Base-by-base conservation (phyloP, 2,329 filamentous ascomycete species). In the Monosporascus sp. region DNA sequence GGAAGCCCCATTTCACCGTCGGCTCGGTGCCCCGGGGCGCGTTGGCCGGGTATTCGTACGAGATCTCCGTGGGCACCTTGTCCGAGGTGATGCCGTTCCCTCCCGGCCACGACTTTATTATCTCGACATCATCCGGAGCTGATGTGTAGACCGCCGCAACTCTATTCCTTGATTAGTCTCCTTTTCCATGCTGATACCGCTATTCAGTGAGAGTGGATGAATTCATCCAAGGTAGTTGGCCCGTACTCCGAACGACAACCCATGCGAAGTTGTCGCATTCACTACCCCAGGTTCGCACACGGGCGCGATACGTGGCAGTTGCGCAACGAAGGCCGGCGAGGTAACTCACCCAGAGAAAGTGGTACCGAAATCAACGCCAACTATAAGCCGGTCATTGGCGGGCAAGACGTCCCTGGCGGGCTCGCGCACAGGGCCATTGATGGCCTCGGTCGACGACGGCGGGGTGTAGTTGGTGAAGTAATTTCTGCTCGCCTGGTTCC, bases 61-160 rank as follows among this genome's bases (percentile, higher is more conserved):
- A 86, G 51, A 92, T 86, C 68, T 92, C 88, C 15, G 88, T 90
- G 1, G 89, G 88, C 2, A 92, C 88, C 75, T 93, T 93, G 74
- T 93, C 88, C 37, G 87, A 90, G n/a, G 89, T 91, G 71, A 92
- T 90, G 62, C 88, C 88, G 65, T 92, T 91, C 27, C 87, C 87
- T 25, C 89, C 89, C 0, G 89, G 88, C 89, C 89, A 93, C 15
- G 82, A 87, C 74, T 90, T 91, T 74, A 92, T 90, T 63, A 91
- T 89, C 66, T 91, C 87, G 54, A 92, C 77, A 67, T 91, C 88
- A 67, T 92, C 88, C 14, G 88, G 88, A 1, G 84, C 89, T 4
- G 83, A 86, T 15, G 85, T 88, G 62, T 90, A 89, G 4, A 89
- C 85, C 31, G 85, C 84, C 7, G 87, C 87, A 54, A 89, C 86